A percentile compares a stretch with the other conserved stretches of the same genome.
Conservation (phyloP, 139 green algal genomes). For the Edaphochlamys debaryana region DNA sequence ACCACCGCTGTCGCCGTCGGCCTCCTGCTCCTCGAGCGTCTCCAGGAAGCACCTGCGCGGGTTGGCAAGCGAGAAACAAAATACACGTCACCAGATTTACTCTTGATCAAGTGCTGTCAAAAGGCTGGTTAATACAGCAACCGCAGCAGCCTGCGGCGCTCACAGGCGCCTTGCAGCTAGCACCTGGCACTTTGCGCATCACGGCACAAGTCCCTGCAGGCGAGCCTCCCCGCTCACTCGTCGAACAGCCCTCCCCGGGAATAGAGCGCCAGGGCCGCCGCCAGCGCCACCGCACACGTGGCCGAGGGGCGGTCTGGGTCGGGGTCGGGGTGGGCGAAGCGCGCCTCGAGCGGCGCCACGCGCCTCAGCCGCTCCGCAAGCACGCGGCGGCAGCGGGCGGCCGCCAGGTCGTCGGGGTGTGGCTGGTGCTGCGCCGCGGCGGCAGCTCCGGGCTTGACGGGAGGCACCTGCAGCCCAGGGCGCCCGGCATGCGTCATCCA, state of each 20-base stretch:
- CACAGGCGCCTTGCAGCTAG: no score
- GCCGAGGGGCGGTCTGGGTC: neutral
- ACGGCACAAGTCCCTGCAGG: no score
- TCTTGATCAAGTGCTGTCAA: no score
- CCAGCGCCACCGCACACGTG: neutral
- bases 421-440: no score
- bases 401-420: neutral
- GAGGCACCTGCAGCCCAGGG: neutral
- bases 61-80: no score
- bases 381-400: neutral
- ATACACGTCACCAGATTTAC: no score
- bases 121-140: no score
- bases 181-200: no score
- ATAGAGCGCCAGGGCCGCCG: conserved; percentile 21
- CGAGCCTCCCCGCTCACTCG: no score
- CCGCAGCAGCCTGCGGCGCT: no score
- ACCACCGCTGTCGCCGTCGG: neutral
- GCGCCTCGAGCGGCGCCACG: neutral
- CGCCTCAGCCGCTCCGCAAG: neutral
- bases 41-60: conserved; percentile 16
- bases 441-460: no score
- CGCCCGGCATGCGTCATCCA: no score
- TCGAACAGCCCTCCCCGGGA: conserved; percentile 13
- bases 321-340: neutral
- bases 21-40: neutral